Conservation (phyloP, 192 early-diverging fungal species). For the Dimargaris cristalligena region DNA sequence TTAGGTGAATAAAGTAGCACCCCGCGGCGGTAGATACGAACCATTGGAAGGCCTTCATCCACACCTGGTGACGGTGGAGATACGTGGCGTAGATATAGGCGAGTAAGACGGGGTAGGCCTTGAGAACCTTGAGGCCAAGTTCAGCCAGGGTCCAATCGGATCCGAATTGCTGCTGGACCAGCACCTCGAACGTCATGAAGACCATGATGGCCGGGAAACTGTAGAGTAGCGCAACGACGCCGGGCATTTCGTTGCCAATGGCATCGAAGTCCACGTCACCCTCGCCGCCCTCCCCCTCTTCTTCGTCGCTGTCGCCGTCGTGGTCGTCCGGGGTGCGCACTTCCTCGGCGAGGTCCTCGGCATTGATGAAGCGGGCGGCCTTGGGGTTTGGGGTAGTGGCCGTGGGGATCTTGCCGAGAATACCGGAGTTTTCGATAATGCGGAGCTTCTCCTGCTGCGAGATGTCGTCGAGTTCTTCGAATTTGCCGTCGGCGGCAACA, state of each 20-base stretch:
- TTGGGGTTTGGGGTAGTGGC: not conserved
- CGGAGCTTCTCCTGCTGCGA: constrained; percentile 28
- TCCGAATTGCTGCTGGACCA: constrained; percentile 29
- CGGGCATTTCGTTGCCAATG: constrained; percentile 15
- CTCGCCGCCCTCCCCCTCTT: constrained; percentile 9
- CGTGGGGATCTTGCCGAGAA: constrained; percentile 21
- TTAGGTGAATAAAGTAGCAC: constrained; percentile 44
- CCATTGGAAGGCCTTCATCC: constrained; percentile 32
- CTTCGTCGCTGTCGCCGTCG: constrained; percentile 12
- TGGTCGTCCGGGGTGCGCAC: constrained; percentile 18
- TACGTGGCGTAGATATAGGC: constrained; percentile 43
- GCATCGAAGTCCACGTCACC: constrained; percentile 9
- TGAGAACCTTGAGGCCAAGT: constrained; percentile 18
- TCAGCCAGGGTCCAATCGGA: constrained; percentile 19
- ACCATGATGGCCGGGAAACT: constrained; percentile 18
- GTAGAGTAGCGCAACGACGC: constrained; percentile 23
- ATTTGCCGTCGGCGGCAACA: constrained; percentile 22
- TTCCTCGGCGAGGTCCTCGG: constrained; percentile 14
- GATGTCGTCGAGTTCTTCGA: constrained; percentile 29
- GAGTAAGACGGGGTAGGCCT: constrained; percentile 26
- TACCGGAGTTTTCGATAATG: constrained; percentile 25
- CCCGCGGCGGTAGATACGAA: constrained; percentile 30
- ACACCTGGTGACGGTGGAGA: constrained; percentile 26
- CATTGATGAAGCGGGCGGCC: not conserved
- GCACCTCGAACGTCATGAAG: constrained; percentile 24